Base-by-base conservation (phyloP, 2,329 filamentous ascomycete genomes). In the Aspergillus tubingensis region DNA sequence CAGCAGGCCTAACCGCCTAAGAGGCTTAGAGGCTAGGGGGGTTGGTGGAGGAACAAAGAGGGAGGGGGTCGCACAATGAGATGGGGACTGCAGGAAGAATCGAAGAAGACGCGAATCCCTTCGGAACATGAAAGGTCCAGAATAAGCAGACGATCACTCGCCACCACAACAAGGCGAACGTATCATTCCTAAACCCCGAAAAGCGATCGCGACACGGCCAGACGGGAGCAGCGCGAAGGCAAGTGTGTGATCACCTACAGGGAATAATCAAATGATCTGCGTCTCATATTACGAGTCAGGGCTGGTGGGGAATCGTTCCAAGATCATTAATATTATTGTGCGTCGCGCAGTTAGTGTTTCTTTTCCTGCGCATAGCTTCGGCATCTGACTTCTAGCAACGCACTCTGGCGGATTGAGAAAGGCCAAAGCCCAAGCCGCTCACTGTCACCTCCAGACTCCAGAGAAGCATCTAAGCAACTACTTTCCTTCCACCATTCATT, bases 251-350 rank as follows among this genome's bases (percentile, higher is more conserved):
- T 55, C 53, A 47, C 23, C 53, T 25, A 36, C 39, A 55, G 53
- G 53, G 53, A 55, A 55, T 44, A 55, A 55, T 55, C 25, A 39
- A 54, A 55, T 55, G 53, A 55, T 55, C 53, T 55, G 53, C 53
- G 53, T 55, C 53, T 44, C 53, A 47, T 55, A 32, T 30, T 55
- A 47, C 53, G 53, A 55, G 53, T 55, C 53, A 55, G 43, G 53
- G 39, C 53, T 47, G 41, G 25, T 55, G 41, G 53, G 39, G 32
- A 36, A 36, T 25, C 32, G 32, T 23, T 27, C n/a, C 27, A 50
- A 50, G 47, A 39, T 53, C 30, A 36, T 44, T 15, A 47, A 30
- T 36, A 50, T 50, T 41, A 17, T 27, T 43, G 17, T 51, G 30
- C 25, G 30, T 36, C 15, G 32, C 5, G 27, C 43, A 47, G 36